Evolutionary conservation across 225 moss, liverwort and hornwort genomes (phyloP).

Genomic region (Asterella californica): DNA sequence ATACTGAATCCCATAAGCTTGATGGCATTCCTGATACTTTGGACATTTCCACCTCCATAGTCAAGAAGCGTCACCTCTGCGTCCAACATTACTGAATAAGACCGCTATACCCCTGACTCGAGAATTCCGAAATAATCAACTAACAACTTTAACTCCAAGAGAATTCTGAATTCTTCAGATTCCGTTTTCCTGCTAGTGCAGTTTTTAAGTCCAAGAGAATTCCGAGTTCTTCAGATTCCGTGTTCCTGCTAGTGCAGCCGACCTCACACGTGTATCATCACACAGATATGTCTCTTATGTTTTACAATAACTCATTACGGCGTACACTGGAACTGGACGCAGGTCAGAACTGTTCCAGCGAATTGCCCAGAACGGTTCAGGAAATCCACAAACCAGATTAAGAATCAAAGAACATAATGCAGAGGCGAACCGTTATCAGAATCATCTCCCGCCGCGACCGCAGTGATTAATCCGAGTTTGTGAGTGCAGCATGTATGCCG

Average conservation of each 20-base stretch:
- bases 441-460: slow-evolving; percentile 2
- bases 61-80: slow-evolving; percentile 92
- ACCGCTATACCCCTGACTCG: background rate
- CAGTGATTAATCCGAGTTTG: slow-evolving; percentile 1
- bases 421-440: slow-evolving; percentile 13
- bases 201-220: background rate
- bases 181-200: background rate
- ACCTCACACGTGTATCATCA: background rate
- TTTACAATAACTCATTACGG: background rate
- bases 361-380: background rate
- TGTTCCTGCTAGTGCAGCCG: background rate
- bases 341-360: background rate
- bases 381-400: background rate
- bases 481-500: background rate
- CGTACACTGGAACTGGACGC: background rate
- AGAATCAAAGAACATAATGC: background rate
- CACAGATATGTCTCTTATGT: background rate
- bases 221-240: background rate
- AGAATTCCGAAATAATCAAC: background rate
- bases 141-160: too few species aligned
- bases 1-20: slow-evolving; percentile 81
- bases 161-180: background rate
- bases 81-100: slow-evolving; percentile 16
- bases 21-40: slow-evolving; percentile 90
- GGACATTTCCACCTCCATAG: slow-evolving; percentile 98